These are phyloP conservation scores for Sanghuangporus baumii DNA, from an alignment of 1,284 basidiomycete species.

Conservation along the genomic window DNA sequence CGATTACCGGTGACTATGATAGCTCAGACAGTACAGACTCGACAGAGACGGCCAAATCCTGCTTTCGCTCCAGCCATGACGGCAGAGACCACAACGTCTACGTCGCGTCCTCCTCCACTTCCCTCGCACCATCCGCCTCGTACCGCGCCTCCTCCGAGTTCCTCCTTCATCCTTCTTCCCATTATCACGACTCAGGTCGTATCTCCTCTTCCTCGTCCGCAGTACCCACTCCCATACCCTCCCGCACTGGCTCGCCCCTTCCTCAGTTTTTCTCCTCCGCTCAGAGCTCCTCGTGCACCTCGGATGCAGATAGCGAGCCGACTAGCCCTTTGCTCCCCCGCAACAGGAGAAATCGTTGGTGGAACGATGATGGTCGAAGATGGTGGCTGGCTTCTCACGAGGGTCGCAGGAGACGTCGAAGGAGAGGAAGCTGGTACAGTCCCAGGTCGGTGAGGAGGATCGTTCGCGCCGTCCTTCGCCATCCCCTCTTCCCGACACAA, in stretches of 20 bases:
- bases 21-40: conserved; percentile 37
- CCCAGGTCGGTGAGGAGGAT: conserved; percentile 47
- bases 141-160: conserved; percentile 12
- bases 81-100: conserved; percentile 7
- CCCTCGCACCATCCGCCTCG: conserved; percentile 7
- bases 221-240: conserved; percentile 25
- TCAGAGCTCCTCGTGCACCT: conserved; percentile 47
- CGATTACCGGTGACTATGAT: conserved; percentile 30
- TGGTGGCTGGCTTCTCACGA: conserved; percentile 47
- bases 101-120: conserved; percentile 13
- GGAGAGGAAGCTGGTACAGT: conserved; percentile 30
- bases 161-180: conserved; percentile 10
- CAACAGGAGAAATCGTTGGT: conserved; percentile 32
- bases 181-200: background rate
- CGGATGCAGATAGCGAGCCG: conserved; percentile 62
- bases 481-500: conserved; percentile 75
- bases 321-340: conserved; percentile 44
- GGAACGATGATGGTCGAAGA: conserved; percentile 37
- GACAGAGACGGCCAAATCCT: conserved; percentile 28
- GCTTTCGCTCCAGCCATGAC: conserved; percentile 7
- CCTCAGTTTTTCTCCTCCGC: conserved; percentile 34
- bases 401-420: conserved; percentile 34
- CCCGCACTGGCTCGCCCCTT: conserved; percentile 30
- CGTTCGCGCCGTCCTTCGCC: conserved; percentile 53
- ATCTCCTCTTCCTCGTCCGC: conserved; percentile 11